Evolutionary conservation across 192 early-diverging fungal species (phyloP).

Genomic region (Backusella tuberculispora): DNA sequence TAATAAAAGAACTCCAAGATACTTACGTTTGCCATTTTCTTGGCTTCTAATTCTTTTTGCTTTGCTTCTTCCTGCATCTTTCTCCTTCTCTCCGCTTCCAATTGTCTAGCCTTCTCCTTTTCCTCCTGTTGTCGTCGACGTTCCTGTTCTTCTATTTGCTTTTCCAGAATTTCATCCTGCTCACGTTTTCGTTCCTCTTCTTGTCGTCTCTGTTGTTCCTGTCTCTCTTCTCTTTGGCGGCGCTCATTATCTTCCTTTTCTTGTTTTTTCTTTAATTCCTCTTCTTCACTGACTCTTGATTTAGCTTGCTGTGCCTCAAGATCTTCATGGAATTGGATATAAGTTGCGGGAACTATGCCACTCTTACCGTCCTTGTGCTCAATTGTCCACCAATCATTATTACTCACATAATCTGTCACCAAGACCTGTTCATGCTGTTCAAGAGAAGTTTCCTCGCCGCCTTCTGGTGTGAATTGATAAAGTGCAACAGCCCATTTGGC

Average conservation of each 20-base stretch:
- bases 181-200: constrained; percentile 33
- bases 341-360: constrained; percentile 88
- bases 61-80: constrained; percentile 36
- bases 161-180: constrained; percentile 7
- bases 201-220: constrained; percentile 21
- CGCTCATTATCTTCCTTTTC: constrained; percentile 35
- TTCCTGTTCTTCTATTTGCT: constrained; percentile 39
- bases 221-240: constrained; percentile 28
- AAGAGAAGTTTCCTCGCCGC: constrained; percentile 86
- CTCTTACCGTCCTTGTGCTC: constrained; percentile 56
- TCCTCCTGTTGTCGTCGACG: constrained; percentile 26
- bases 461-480: constrained; percentile 85
- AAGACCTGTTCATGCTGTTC: constrained; percentile 80
- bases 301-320: constrained; percentile 18
- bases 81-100: constrained; percentile 24
- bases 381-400: constrained; percentile 90
- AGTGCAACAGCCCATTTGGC: constrained; percentile 57
- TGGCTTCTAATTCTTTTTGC: constrained; percentile 22
- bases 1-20: not conserved
- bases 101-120: constrained; percentile 31
- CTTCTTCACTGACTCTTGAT: constrained; percentile 35
- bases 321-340: constrained; percentile 47
- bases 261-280: constrained; percentile 31
- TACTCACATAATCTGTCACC: constrained; percentile 83
- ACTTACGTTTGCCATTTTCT: constrained; percentile 7